Base-by-base conservation (phyloP, 2,329 filamentous ascomycete species). In the Clarireedia homoeocarpa region DNA sequence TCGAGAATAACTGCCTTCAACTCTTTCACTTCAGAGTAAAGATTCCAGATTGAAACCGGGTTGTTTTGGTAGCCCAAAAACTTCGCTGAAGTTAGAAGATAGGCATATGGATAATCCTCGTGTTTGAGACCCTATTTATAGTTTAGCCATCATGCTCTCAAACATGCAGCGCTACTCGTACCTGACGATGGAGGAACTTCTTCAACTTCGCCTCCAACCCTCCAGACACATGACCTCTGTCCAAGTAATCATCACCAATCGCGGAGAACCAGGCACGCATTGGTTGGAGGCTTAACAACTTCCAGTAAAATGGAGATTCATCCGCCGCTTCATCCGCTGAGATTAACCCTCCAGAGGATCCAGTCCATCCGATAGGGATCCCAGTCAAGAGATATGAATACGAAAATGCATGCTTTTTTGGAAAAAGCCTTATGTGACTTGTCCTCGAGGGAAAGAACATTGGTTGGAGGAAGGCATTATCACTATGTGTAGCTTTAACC, bases 21-120 rank as follows among this genome's bases (percentile, higher is more conserved):
- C 5, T 76, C 70, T 56, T 78, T 77, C 7, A 79, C 70, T 0
- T 70, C 62, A 12, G 82, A 78, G 67, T 91, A 91, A 2, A 91
- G 76, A 62, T 90, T 89, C 85, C 87, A 91, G 64, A 91, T 88
- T 0, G 86, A 90, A 2, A 87, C 84, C 0, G 86, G 86, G 63
- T 89, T 91, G 71, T 88, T 89, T 23, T 81, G 80, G 65, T 87
- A 88, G 3, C 84, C 83, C 5, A 88, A 68, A 59, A 89, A 85
- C 30, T 78, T 77, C 5, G 86, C 81, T 3, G 85, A 84, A 2
- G 88, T 91, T 23, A 89, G 75, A 4, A 91, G 73, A 63, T 89
- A 90, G 0, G 83, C 85, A 63, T 84, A 76, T 10, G 83, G 80
- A 71, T 86, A 91, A 47, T 76, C 72, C 2, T 74, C 66, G 50